These are phyloP conservation scores for Afroboletus lepidellus DNA, from an alignment of 1,284 basidiomycete genomes.

Conservation along the genomic window DNA sequence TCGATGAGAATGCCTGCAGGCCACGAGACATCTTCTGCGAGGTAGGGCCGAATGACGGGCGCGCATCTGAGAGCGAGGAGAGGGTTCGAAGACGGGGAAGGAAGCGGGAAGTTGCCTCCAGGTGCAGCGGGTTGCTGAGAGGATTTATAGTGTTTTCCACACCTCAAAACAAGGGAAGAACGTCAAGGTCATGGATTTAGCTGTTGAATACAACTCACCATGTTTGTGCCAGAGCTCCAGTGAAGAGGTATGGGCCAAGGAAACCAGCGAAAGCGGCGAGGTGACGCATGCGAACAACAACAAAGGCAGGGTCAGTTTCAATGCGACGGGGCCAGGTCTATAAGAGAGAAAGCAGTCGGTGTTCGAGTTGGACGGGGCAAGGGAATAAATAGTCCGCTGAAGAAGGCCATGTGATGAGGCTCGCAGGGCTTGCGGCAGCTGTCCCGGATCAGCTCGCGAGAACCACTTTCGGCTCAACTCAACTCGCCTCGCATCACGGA, in stretches of 20 bases:
- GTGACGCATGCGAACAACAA: conserved; percentile 17
- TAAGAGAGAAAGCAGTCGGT: not conserved
- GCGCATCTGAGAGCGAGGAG: conserved; percentile 33
- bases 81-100: conserved; percentile 17
- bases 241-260: conserved; percentile 20
- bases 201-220: conserved; percentile 22
- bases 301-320: not conserved
- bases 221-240: conserved; percentile 29
- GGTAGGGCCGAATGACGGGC: conserved; percentile 34
- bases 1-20: conserved; percentile 29
- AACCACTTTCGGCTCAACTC: too few species aligned
- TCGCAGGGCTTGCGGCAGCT: too few species aligned
- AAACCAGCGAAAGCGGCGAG: conserved; percentile 7
- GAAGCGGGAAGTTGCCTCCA: conserved; percentile 30
- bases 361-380: not conserved
- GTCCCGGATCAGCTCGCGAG: too few species aligned
- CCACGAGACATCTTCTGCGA: conserved; percentile 26
- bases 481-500: too few species aligned
- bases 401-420: not conserved
- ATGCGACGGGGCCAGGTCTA: not conserved
- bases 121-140: conserved; percentile 14
- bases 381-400: conserved; percentile 10
- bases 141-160: conserved; percentile 31
- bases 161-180: conserved; percentile 18
- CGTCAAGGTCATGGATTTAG: not conserved